Conservation (phyloP, 208 protist genomes). For the Trichomonas tenax region DNA sequence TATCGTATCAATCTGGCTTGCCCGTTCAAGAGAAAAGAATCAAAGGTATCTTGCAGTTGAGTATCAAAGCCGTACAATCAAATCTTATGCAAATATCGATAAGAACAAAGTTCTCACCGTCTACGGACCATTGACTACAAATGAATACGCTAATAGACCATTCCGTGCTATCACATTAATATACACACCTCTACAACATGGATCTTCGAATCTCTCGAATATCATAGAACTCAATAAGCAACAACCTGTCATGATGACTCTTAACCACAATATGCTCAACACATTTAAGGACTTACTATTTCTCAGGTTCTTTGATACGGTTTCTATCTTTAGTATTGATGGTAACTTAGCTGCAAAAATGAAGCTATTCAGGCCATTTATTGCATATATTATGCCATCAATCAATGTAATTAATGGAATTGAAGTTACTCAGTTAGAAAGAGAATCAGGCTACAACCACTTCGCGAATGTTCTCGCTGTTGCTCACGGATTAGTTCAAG, state of each 20-base stretch:
- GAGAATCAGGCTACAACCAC: neutral
- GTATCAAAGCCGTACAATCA: neutral
- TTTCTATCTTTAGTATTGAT: neutral
- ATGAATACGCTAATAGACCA: neutral
- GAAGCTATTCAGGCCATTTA: neutral
- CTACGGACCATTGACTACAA: neutral
- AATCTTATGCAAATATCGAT: neutral
- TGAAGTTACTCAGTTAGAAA: neutral
- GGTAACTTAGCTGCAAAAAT: neutral
- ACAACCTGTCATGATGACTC: neutral
- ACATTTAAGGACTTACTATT: neutral
- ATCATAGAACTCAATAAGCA: neutral
- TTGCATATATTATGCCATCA: constrained; percentile 6
- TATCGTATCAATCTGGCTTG: neutral
- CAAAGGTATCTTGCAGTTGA: neutral
- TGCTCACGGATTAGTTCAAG: neutral
- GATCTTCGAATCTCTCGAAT: neutral
- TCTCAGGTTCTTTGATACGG: neutral
- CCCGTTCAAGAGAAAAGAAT: neutral
- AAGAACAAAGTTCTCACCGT: neutral
- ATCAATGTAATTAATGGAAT: neutral
- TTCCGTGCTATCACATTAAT: neutral
- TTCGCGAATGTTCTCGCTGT: neutral
- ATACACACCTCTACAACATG: neutral
- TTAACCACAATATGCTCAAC: neutral